Percentiles rank a stretch among this genome's conserved stretches.
Conservation (phyloP, 2,329 filamentous ascomycete species). For the Hypoxylon sp. region DNA sequence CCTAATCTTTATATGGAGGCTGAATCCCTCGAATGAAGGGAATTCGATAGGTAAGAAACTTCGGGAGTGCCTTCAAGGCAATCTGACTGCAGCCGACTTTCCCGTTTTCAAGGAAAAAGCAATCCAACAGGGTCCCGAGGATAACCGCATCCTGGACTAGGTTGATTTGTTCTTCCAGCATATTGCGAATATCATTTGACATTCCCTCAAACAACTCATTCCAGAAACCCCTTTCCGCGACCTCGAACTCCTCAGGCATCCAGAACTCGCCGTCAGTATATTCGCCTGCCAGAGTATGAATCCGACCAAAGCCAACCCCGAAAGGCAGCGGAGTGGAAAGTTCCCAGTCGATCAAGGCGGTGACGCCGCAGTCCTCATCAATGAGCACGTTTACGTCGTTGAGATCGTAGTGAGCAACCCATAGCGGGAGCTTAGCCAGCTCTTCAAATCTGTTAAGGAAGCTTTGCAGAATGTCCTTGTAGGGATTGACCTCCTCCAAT, state of each 20-base stretch:
- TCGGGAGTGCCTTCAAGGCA: constrained; percentile 46
- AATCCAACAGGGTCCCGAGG: constrained; percentile 43
- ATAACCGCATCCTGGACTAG: constrained; percentile 51
- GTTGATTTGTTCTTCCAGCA: constrained; percentile 51
- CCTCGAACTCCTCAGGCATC: constrained; percentile 47
- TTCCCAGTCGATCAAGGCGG: constrained; percentile 49
- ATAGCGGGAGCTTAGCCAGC: constrained; percentile 11
- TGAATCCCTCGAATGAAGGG: constrained; percentile 32
- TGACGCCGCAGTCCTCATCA: constrained; percentile 43
- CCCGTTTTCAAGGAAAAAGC: constrained; percentile 48
- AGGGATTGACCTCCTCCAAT: constrained; percentile 42
- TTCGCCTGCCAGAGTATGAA: constrained; percentile 46
- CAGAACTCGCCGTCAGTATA: constrained; percentile 45
- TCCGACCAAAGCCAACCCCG: constrained; percentile 42
- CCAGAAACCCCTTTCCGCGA: constrained; percentile 48
- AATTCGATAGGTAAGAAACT: constrained; percentile 49
- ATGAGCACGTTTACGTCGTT: constrained; percentile 50
- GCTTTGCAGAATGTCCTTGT: constrained; percentile 3
- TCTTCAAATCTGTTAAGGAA: constrained; percentile 34
- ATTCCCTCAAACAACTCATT: constrained; percentile 46
- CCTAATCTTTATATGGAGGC: constrained; percentile 8
- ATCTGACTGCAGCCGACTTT: constrained; percentile 43
- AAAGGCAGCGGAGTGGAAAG: constrained; percentile 34
- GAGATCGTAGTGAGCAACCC: constrained; percentile 43
- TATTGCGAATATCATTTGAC: constrained; percentile 42